Conservation (phyloP, 2,329 filamentous ascomycete species). For the Ceratocystis cubensis region DNA sequence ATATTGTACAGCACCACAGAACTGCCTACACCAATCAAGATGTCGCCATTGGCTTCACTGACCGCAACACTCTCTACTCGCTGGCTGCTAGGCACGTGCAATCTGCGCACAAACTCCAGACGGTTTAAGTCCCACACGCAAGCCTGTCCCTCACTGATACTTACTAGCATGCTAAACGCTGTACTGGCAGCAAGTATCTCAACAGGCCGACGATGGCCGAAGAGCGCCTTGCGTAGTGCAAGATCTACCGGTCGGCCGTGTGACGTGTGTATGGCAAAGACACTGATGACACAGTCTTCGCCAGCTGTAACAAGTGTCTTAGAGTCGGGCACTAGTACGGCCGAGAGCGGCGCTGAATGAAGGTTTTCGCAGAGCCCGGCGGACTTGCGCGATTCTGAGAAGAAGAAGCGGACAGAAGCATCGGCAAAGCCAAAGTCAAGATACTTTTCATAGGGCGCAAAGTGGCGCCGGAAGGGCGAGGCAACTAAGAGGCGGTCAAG, state of each 20-base stretch:
- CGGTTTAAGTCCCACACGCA: slow-evolving; percentile 93
- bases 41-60: slow-evolving; percentile 82
- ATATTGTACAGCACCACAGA: slow-evolving; percentile 70
- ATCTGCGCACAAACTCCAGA: slow-evolving; percentile 68
- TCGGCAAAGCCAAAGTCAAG: slow-evolving; percentile 95
- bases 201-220: slow-evolving; percentile 79
- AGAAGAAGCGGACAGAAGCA: slow-evolving; percentile 82
- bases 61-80: slow-evolving; percentile 64
- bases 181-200: slow-evolving; percentile 73
- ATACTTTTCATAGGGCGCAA: slow-evolving; percentile 85
- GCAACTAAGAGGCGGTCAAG: slow-evolving; percentile 74
- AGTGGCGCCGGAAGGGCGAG: slow-evolving; percentile 71
- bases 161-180: slow-evolving; percentile 78
- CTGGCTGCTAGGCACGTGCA: slow-evolving; percentile 41
- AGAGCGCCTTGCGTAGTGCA: slow-evolving; percentile 64
- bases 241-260: slow-evolving; percentile 63
- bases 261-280: slow-evolving; percentile 59
- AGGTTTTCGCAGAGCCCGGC: slow-evolving; percentile 88
- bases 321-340: slow-evolving; percentile 73
- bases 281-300: slow-evolving; percentile 78
- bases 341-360: slow-evolving; percentile 79
- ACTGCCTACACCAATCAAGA: slow-evolving; percentile 68
- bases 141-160: slow-evolving; percentile 66
- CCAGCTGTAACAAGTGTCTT: slow-evolving; percentile 85
- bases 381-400: slow-evolving; percentile 66